These are phyloP conservation scores for Mycena indigotica DNA, from an alignment of 768 basidiomycete species.

Conservation along the genomic window DNA sequence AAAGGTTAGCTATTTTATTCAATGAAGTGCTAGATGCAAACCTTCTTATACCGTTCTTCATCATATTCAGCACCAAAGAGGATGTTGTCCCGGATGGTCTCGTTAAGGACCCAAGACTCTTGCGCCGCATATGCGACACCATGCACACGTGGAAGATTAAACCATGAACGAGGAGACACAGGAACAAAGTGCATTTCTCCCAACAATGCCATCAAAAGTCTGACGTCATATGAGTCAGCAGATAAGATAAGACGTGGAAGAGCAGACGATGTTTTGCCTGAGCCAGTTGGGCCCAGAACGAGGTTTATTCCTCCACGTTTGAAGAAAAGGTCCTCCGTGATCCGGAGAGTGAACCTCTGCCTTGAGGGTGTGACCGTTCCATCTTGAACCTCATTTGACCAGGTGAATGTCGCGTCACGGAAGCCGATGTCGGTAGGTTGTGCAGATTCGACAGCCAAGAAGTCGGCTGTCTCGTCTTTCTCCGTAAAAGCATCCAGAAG, in stretches of 20 bases:
- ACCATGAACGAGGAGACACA: constrained; percentile 57
- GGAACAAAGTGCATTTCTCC: constrained; percentile 71
- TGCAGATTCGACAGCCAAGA: constrained; percentile 27
- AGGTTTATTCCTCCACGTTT: constrained; percentile 55
- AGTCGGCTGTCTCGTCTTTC: constrained; percentile 46
- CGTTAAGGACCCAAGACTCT: constrained; percentile 85
- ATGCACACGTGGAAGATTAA: constrained; percentile 64
- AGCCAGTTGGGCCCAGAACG: constrained; percentile 32
- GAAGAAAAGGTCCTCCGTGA: constrained; percentile 58
- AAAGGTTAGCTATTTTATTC: too few species aligned
- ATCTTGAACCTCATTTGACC: constrained; percentile 42
- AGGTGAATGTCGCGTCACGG: constrained; percentile 56
- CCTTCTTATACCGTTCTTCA: constrained; percentile 75
- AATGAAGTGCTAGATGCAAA: too few species aligned
- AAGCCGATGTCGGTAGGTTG: constrained; percentile 46
- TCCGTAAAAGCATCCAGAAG: constrained; percentile 16
- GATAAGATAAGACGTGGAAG: constrained; percentile 3
- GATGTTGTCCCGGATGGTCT: constrained; percentile 81
- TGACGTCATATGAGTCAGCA: neutral
- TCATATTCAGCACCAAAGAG: constrained; percentile 80
- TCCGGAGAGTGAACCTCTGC: constrained; percentile 51
- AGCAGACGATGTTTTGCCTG: constrained; percentile 59
- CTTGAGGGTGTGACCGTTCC: constrained; percentile 38
- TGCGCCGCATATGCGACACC: constrained; percentile 84
- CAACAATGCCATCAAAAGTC: constrained; percentile 11